Evolutionary conservation across 345 rosid species (phyloP).

Genomic region (Erysimum cheiranthoides): DNA sequence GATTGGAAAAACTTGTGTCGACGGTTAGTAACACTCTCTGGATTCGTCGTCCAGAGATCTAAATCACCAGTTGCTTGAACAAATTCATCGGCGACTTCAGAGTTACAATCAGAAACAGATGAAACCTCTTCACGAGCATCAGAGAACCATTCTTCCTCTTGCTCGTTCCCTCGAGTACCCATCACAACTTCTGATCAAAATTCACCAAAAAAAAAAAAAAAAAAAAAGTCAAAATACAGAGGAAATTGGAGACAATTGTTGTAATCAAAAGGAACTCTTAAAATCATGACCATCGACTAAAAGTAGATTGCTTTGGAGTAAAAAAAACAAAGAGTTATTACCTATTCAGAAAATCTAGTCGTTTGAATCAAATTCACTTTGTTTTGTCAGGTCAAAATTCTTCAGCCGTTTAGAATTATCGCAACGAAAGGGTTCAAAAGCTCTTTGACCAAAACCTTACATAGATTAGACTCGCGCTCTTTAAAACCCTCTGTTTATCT

Average conservation of each 20-base stretch:
- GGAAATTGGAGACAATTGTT: background rate
- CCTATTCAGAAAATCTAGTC: too few relatives aligned
- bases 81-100: slow-evolving; percentile 49
- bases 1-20: slow-evolving; percentile 53
- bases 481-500: too few relatives aligned
- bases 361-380: too few relatives aligned
- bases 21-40: slow-evolving; percentile 62
- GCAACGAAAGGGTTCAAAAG: too few relatives aligned
- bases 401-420: too few relatives aligned
- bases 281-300: too few relatives aligned
- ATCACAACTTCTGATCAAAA: slow-evolving; percentile 47
- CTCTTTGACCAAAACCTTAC: too few relatives aligned
- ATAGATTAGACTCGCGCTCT: too few relatives aligned
- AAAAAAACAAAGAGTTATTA: too few relatives aligned
- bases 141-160: slow-evolving; percentile 57
- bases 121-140: slow-evolving; percentile 69
- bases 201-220: background rate
- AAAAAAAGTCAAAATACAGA: slow-evolving; percentile 3
- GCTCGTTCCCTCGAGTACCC: slow-evolving; percentile 47
- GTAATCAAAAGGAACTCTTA: background rate
- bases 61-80: slow-evolving; percentile 41
- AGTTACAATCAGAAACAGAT: slow-evolving; percentile 57
- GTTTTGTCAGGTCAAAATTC: too few relatives aligned
- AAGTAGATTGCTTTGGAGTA: too few relatives aligned
- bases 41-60: slow-evolving; percentile 60